Evolutionary conservation across 1,284 basidiomycete genomes (phyloP).

Genomic region (Pseudozyma thailandica): DNA sequence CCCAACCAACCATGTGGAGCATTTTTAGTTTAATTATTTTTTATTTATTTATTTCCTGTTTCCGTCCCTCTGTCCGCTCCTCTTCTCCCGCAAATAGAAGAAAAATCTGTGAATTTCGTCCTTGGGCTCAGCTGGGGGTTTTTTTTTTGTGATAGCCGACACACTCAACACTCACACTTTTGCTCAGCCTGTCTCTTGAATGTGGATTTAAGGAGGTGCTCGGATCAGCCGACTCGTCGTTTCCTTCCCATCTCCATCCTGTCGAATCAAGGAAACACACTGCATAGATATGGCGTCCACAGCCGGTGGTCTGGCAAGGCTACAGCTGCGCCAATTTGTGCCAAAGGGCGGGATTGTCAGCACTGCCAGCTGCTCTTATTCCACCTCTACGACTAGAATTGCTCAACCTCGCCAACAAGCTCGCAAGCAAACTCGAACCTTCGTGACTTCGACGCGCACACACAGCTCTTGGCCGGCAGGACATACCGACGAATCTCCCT

Average conservation of each 20-base stretch:
- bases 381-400: slow-evolving; percentile 3
- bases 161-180: too few species aligned
- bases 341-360: slow-evolving; percentile 9
- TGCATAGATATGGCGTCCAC: slow-evolving; percentile 28
- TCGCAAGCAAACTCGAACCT: background rate
- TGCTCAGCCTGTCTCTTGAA: too few species aligned
- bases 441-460: slow-evolving; percentile 11
- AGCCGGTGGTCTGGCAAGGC: slow-evolving; percentile 19
- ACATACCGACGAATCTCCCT: slow-evolving; percentile 5
- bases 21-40: background rate
- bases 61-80: background rate
- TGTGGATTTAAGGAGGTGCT: background rate
- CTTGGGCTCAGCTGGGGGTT: background rate
- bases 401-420: background rate
- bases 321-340: slow-evolving; percentile 28
- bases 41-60: too few species aligned
- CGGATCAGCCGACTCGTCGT: background rate
- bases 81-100: slow-evolving; percentile 1
- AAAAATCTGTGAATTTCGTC: background rate
- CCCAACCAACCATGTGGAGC: background rate
- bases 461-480: slow-evolving; percentile 47
- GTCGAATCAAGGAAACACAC: background rate
- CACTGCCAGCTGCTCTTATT: slow-evolving; percentile 24
- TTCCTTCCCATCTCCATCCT: background rate
- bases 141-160: background rate